These are phyloP conservation scores for Leishmania tropica DNA, from an alignment of 208 protist genomes.

Conservation along the genomic window DNA sequence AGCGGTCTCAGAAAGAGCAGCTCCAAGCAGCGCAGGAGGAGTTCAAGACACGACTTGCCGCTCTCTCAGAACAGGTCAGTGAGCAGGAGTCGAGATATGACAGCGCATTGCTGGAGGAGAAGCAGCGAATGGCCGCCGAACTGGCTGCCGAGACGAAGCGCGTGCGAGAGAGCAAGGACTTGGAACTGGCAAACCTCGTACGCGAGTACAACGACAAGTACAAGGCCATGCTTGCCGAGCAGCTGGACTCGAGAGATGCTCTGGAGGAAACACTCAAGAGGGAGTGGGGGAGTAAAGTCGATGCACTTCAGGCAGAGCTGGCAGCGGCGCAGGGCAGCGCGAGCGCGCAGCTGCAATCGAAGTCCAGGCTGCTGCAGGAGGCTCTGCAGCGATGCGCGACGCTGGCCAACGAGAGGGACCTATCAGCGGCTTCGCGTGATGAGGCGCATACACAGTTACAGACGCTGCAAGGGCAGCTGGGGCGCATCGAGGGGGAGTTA, in stretches of 20 bases:
- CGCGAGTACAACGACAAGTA: conserved; percentile 94
- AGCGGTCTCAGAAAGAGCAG: conserved; percentile 31
- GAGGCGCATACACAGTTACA: conserved; percentile 15
- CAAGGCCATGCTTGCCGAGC: conserved; percentile 91
- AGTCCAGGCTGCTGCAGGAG: conserved; percentile 33
- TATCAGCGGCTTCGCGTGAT: conserved; percentile 8
- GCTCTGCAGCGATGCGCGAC: conserved; percentile 32
- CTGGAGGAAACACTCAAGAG: conserved; percentile 56
- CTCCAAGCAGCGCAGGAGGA: conserved; percentile 45
- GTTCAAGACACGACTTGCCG: conserved; percentile 42
- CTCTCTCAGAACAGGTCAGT: conserved; percentile 27
- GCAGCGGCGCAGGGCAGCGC: conserved; percentile 18
- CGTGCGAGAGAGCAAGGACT: conserved; percentile 55
- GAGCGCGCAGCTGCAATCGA: conserved; percentile 27
- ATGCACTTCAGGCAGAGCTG: conserved; percentile 38
- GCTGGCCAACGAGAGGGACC: conserved; percentile 34
- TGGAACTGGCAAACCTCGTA: conserved; percentile 75
- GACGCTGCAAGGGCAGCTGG: conserved; percentile 17
- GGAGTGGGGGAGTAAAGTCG: conserved; percentile 47
- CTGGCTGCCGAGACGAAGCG: conserved; percentile 43
- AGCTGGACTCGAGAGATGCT: conserved; percentile 82
- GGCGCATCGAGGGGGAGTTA: conserved; percentile 16
- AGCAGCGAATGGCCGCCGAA: conserved; percentile 28
- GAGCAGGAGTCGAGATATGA: conserved; percentile 55
- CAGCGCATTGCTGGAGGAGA: conserved; percentile 28